Conservation (phyloP, 441 rosid species). For the Breynia disticha region DNA sequence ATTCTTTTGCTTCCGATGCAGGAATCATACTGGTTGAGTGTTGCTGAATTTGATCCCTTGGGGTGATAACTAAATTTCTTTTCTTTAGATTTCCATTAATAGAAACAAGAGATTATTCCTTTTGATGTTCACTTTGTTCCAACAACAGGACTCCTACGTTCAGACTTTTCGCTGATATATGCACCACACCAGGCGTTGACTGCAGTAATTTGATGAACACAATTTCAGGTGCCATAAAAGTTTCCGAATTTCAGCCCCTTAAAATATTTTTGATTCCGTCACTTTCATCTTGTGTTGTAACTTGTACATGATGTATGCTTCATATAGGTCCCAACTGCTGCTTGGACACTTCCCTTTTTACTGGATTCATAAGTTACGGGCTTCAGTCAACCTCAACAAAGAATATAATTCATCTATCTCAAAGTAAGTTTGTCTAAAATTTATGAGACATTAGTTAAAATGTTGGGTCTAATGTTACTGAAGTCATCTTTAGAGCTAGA, state of each 20-base stretch:
- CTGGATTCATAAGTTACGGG: constrained; percentile 29
- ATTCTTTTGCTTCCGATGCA: constrained; percentile 11
- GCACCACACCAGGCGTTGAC: constrained; percentile 32
- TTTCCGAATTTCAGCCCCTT: neutral
- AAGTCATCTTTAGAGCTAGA: too few relatives aligned
- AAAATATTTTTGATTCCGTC: neutral
- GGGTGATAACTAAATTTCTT: constrained; percentile 20
- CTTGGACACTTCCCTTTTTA: constrained; percentile 21
- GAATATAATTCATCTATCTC: constrained; percentile 44
- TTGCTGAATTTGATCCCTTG: constrained; percentile 30
- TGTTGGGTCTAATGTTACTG: too few relatives aligned
- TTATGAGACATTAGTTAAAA: too few relatives aligned
- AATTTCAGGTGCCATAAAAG: constrained; percentile 28
- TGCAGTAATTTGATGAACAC: constrained; percentile 28
- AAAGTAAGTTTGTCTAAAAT: constrained; percentile 22
- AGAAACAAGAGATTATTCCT: neutral
- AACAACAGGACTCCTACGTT: neutral
- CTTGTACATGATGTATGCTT: neutral
- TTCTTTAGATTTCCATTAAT: neutral
- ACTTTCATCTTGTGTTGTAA: neutral
- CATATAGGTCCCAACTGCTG: constrained; percentile 40
- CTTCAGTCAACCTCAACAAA: constrained; percentile 43
- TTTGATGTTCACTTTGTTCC: neutral
- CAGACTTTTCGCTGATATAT: constrained; percentile 21
- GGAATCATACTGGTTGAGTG: constrained; percentile 29